Evolutionary conservation across 1,139 yeast species (phyloP).

Genomic region (Saccharomycopsis hybrid): DNA sequence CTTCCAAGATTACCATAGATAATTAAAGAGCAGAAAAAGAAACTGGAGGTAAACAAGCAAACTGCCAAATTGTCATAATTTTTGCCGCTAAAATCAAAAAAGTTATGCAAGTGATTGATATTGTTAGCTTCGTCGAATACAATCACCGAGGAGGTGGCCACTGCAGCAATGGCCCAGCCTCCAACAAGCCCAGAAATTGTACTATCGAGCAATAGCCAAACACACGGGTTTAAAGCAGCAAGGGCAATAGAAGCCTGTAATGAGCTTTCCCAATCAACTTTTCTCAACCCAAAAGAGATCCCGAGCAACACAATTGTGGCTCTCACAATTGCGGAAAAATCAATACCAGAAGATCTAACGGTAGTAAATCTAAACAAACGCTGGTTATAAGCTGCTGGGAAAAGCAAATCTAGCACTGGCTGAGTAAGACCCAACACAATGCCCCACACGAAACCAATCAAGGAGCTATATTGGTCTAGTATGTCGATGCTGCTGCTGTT

Average conservation of each 20-base stretch:
- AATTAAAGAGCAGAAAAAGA: constrained; percentile 61
- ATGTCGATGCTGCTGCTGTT: constrained; percentile 17
- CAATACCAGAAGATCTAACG: constrained; percentile 17
- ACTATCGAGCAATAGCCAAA: constrained; percentile 79
- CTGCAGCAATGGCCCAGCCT: constrained; percentile 37
- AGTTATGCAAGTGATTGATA: constrained; percentile 26
- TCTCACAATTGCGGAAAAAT: constrained; percentile 44
- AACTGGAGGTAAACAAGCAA: constrained; percentile 47
- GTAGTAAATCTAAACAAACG: constrained; percentile 21
- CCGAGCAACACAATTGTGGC: constrained; percentile 76
- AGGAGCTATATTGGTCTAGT: constrained; percentile 23
- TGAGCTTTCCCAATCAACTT: constrained; percentile 72
- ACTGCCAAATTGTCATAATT: constrained; percentile 26
- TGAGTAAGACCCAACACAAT: constrained; percentile 54
- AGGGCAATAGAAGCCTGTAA: constrained; percentile 71
- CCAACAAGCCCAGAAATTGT: constrained; percentile 59
- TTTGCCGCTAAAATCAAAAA: constrained; percentile 23
- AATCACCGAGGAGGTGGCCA: constrained; percentile 31
- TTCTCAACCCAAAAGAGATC: constrained; percentile 74
- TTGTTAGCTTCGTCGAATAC: constrained; percentile 26
- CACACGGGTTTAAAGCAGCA: constrained; percentile 67
- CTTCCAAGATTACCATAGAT: constrained; percentile 72
- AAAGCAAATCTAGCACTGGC: constrained; percentile 51
- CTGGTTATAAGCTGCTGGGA: constrained; percentile 33
- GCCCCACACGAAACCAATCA: constrained; percentile 49